Percentiles rank a stretch among this genome's conserved stretches.
Conservation (phyloP, 345 rosid species). For the Eucalyptus pauciflora region DNA sequence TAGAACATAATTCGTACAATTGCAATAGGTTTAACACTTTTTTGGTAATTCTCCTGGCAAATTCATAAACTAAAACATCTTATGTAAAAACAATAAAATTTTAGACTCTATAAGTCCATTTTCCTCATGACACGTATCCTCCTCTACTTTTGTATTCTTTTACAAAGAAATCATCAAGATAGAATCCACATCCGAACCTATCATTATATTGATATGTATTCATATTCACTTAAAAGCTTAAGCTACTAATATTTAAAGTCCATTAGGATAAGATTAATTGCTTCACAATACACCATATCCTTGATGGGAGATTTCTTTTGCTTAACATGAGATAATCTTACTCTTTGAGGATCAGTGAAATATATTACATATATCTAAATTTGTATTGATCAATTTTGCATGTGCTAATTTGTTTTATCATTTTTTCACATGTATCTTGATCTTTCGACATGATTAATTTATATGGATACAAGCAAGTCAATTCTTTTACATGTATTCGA, state of each 20-base stretch:
- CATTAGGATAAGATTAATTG: not conserved
- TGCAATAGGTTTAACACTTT: too few relatives aligned
- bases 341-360: not conserved
- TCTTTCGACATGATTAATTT: not conserved
- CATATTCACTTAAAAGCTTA: not conserved
- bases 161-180: not conserved
- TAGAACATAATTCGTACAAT: rapidly evolving
- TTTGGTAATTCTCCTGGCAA: too few relatives aligned
- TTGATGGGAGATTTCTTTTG: not conserved
- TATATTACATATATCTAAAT: not conserved
- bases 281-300: not conserved
- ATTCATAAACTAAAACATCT: not conserved
- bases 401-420: not conserved
- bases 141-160: not conserved
- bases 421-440: not conserved
- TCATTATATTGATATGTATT: not conserved
- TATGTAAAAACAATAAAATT: not conserved
- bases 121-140: rapidly evolving
- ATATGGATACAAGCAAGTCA: not conserved
- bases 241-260: not conserved
- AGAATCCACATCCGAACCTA: rapidly evolving
- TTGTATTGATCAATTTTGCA: not conserved
- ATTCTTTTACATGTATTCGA: not conserved
- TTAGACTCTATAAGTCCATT: not conserved
- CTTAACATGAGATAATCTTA: not conserved